Evolutionary conservation across 2,329 filamentous ascomycete genomes (phyloP).

Genomic region (Colletotrichum paranaense): DNA sequence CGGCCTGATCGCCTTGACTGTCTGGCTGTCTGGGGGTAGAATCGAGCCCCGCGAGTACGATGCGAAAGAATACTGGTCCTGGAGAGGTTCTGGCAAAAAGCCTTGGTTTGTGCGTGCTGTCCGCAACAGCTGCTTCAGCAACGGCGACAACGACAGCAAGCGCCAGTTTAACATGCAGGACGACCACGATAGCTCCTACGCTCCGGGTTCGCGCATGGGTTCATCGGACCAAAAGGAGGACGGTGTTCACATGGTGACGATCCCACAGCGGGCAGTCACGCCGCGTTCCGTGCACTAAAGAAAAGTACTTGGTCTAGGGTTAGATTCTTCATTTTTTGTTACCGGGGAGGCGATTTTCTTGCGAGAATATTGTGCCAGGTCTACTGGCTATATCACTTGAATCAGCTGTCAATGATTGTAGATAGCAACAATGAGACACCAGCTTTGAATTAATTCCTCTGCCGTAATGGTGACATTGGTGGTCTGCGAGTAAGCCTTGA

Average conservation of each 20-base stretch:
- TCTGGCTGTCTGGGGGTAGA: constrained; percentile 54
- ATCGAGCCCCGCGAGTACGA: constrained; percentile 64
- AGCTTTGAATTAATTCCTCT: background rate
- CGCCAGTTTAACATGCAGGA: constrained; percentile 35
- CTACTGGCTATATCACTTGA: background rate
- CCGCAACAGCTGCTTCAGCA: constrained; percentile 40
- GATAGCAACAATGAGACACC: constrained; percentile 20
- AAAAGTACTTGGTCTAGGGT: background rate
- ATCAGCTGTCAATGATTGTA: constrained; percentile 21
- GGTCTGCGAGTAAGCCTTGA: background rate
- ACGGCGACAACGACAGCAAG: constrained; percentile 41
- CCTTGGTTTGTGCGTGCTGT: constrained; percentile 60
- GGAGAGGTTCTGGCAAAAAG: constrained; percentile 59
- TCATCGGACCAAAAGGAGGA: constrained; percentile 35
- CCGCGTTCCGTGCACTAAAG: constrained; percentile 27
- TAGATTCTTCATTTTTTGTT: background rate
- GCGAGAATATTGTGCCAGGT: constrained; percentile 4
- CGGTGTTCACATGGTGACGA: constrained; percentile 33
- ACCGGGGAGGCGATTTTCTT: background rate
- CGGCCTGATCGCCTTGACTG: constrained; percentile 56
- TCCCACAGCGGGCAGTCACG: constrained; percentile 33
- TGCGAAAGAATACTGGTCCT: constrained; percentile 67
- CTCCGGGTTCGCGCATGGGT: constrained; percentile 28
- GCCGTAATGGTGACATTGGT: background rate
- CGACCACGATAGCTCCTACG: constrained; percentile 34